These are phyloP conservation scores for Nicotiana noctiflora DNA, from an alignment of 257 asterid species.

Conservation along the genomic window DNA sequence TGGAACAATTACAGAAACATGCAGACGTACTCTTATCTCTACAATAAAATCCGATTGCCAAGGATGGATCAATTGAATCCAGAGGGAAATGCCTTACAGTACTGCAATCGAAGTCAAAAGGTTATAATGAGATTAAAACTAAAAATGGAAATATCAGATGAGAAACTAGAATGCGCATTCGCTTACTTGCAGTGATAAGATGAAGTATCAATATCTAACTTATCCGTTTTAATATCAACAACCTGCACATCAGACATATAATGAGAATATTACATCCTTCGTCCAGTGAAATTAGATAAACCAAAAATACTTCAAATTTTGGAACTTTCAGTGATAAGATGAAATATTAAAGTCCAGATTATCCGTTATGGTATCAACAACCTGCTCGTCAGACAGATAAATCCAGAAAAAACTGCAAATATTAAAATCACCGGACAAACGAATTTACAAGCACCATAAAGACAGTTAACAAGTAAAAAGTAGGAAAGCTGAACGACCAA, in stretches of 20 bases:
- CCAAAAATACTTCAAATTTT: not conserved
- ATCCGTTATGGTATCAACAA: not conserved
- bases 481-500: not conserved
- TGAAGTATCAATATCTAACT: conserved; percentile 54
- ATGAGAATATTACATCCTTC: not conserved
- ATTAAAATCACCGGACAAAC: not conserved
- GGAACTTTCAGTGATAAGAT: not conserved
- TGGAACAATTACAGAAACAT: not conserved
- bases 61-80: conserved; percentile 85
- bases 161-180: not conserved
- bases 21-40: conserved; percentile 49
- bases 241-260: conserved; percentile 40
- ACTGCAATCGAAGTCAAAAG: conserved; percentile 32
- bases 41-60: conserved; percentile 90
- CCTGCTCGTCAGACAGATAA: not conserved
- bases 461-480: not conserved
- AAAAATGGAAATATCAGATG: not conserved
- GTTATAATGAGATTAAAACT: not conserved
- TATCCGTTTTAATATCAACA: conserved; percentile 45
- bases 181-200: conserved; percentile 90
- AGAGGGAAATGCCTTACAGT: conserved; percentile 64
- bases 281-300: not conserved
- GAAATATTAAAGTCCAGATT: not conserved
- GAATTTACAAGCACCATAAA: not conserved
- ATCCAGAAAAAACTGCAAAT: not conserved